phyloP scores from a whole-genome alignment of 140 eudicot genomes.

The Anethum foeniculum region DNA sequence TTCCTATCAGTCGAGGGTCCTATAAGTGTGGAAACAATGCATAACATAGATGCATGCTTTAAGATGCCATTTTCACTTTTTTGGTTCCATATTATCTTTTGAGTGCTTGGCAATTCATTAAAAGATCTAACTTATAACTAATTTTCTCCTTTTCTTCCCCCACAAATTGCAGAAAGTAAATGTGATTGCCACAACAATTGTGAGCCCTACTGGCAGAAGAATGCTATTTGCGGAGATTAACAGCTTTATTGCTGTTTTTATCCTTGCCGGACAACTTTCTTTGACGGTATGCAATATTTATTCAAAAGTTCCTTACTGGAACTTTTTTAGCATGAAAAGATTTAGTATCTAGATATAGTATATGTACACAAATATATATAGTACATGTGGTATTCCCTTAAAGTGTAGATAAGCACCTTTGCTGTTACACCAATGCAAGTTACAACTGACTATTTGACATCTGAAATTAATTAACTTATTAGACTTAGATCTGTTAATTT shows the following conservation, averaged over 20 bases:
- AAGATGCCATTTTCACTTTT: not conserved
- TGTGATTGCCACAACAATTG: conserved; percentile 67
- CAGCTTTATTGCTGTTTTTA: conserved; percentile 85
- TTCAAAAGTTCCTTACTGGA: not conserved
- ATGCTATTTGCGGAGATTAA: conserved; percentile 90
- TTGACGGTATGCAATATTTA: conserved; percentile 56
- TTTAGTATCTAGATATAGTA: not conserved
- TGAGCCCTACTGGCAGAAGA: conserved; percentile 73
- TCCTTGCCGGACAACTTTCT: conserved; percentile 88
- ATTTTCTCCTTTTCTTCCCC: conserved; percentile 7
- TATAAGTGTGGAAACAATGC: not conserved
- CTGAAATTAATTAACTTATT: no score
- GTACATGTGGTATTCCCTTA: no score
- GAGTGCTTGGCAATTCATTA: not conserved
- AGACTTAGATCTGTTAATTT: not conserved
- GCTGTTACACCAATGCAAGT: no score
- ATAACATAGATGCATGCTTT: not conserved
- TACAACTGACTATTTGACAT: no score
- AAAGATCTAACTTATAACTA: not conserved
- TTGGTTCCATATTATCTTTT: not conserved
- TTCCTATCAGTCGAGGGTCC: not conserved
- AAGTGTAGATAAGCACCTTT: no score
- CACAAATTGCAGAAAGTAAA: conserved; percentile 69
- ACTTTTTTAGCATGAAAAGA: not conserved
- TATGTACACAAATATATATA: not conserved